Evolutionary conservation across 2,329 filamentous ascomycete species (phyloP), one percentile per base, ranked within the genome.

Genomic region (Talaromyces pinophilus): DNA sequence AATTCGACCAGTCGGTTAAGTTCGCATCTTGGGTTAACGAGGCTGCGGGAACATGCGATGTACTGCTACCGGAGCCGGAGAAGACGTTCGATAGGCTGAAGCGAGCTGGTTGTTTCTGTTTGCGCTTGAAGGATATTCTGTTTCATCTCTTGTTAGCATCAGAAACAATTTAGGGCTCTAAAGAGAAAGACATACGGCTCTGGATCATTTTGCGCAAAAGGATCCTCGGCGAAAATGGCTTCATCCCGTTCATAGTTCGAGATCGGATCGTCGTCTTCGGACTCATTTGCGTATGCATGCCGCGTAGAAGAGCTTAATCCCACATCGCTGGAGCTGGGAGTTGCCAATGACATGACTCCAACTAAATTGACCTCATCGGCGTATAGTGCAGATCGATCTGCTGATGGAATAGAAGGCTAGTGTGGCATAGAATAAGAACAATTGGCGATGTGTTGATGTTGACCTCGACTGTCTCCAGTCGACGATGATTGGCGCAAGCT

Each of bases 101-200:
- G 44, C 75, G 73, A 25, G 78, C 74, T 38, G 73, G 74, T 62
- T 73, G 74, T 67, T 79, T 81, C 67, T 75, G 76, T 71, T 81
- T 82, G 67, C 77, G 78, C 67, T 81, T 81, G 68, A 81, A 81
- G 7, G 79, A 75, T 33, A 81, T 77, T 15, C 79, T 81, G 64
- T 11, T 59, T 19, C 44, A 2, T 15, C 19, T 60, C 15, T 4
- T 8, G 33, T 65, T 44, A 64, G 46, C 25, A 48, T 22, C 19
- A 15, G 7, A 38, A 4, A 22, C 5, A 38, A n/a, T 5, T 13
- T 2, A 19, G 22, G 7, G 5, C 33, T 28, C 4, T 4, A 22
- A 35, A 15, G 38, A n/a, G 22, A 52, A 54, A 35, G 69, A 64
- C 76, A 70, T 69, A 81, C 78, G 76, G 77, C 55, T 79, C 76